Base-by-base conservation (phyloP, 2,329 filamentous ascomycete genomes). In the Calonectria montana region DNA sequence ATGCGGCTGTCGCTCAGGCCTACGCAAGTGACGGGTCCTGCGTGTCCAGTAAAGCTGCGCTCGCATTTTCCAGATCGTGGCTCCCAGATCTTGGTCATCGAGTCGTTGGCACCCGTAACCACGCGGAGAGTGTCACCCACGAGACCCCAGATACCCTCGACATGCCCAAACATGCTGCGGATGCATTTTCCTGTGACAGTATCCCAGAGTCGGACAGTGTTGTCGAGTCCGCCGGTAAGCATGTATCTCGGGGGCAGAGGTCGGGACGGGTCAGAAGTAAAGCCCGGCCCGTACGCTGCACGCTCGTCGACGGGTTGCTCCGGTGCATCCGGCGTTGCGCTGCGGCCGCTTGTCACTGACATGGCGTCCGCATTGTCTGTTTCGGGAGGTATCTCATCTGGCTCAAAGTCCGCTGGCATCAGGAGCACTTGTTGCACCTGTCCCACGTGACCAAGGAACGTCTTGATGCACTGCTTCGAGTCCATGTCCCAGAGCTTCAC, bases 1-100 rank as follows among this genome's bases (percentile, higher is more conserved):
- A 99, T 93, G 47, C 94, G 90, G 77, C 93, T 94, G 81, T 98
- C 97, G 78, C 95, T 97, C 8, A 99, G 87, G 1, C 94, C 96
- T 45, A 98, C 93, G 81, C 96, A 98, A 3, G 96, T 98, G 3
- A 98, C 95, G 0, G 97, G 96, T 0, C 95, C 96, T 1, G 92
- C 90, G 82, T 98, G 97, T 0, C 96, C 96, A 2, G 94, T 95
- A 80, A 98, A 96, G 3, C 96, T 98, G 61, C 95, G 89, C 82
- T 98, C 96, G 83, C 96, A 98, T 80, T 94, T 95, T 31, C 97
- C 97, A 1, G 94, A 96, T 69, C 95, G 88, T 18, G 96, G 94
- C 84, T 98, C 96, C 97, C 97, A 99, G 37, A 90, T 83, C 86
- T 98, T 98, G 78, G 98, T 94, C 91, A 96, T 97, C 48, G 94